Percentiles rank a stretch among this genome's conserved stretches.
phyloP scores from a whole-genome alignment of 352 stramenopile species.

The Globisporangium barbulae region DNA sequence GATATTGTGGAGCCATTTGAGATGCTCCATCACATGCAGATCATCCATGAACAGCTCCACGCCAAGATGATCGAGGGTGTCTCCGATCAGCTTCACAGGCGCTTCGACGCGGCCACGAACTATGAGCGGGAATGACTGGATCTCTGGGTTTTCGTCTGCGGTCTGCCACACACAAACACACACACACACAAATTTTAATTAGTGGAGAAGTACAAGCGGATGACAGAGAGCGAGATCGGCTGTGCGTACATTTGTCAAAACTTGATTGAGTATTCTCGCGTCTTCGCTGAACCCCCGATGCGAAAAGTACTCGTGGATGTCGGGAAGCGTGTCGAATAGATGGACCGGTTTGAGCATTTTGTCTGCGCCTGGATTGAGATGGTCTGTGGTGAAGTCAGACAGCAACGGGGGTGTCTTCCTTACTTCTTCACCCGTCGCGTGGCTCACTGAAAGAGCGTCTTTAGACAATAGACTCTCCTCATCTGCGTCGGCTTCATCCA shows the following conservation, averaged over 20 bases:
- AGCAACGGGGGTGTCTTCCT: too few species aligned
- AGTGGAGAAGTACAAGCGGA: conserved; percentile 2
- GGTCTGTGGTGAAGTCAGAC: not conserved
- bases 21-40: conserved; percentile 41
- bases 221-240: not conserved
- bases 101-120: conserved; percentile 34
- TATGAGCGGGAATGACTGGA: conserved; percentile 39
- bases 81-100: conserved; percentile 34
- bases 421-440: not conserved
- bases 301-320: conserved; percentile 17
- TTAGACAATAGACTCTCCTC: not conserved
- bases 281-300: conserved; percentile 5
- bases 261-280: conserved; percentile 5
- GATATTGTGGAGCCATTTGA: conserved; percentile 58
- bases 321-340: conserved; percentile 10
- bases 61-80: conserved; percentile 44
- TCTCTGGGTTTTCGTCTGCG: not conserved
- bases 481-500: conserved; percentile 2
- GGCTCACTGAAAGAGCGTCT: not conserved
- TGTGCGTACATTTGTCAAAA: conserved; percentile 5
- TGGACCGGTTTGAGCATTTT: not conserved
- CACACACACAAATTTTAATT: conserved; percentile 8
- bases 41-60: conserved; percentile 40
- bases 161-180: not conserved
- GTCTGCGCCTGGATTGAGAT: not conserved